A percentile compares a stretch with the other conserved stretches of the same genome.
Conservation (phyloP, 176 grass and related monocot genomes). For the Oryza coarctata region DNA sequence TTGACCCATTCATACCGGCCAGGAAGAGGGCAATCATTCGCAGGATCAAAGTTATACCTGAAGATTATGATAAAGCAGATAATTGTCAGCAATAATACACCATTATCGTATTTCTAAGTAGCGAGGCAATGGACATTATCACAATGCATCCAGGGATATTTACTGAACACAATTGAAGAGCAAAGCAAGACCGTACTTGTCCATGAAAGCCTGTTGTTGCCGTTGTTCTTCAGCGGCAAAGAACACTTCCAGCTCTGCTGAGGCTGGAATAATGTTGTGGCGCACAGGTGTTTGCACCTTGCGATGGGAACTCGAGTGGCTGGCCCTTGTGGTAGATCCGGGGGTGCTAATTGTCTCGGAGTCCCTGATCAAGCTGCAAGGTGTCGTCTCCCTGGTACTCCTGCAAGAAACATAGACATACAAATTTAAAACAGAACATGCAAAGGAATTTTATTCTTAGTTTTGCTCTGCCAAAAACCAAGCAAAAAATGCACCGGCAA, state of each 20-base stretch:
- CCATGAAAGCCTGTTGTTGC: constrained; percentile 47
- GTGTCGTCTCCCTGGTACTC: constrained; percentile 47
- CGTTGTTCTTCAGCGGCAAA: constrained; percentile 30
- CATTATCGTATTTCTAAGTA: not conserved
- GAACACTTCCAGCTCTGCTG: constrained; percentile 45
- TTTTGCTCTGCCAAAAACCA: not conserved
- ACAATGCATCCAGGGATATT: not conserved
- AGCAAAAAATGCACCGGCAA: not conserved
- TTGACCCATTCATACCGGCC: constrained; percentile 65
- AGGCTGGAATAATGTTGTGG: constrained; percentile 14
- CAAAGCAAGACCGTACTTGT: constrained; percentile 41
- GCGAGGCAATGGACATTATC: not conserved
- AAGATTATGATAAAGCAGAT: constrained; percentile 6
- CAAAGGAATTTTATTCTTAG: not conserved
- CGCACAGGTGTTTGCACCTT: constrained; percentile 5
- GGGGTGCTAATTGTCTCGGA: constrained; percentile 27
- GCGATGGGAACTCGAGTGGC: constrained; percentile 9
- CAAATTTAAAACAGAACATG: not conserved
- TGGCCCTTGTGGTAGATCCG: constrained; percentile 44
- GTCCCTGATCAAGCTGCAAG: constrained; percentile 53
- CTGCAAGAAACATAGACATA: constrained; percentile 31
- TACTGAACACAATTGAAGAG: not conserved
- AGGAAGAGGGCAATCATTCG: constrained; percentile 50
- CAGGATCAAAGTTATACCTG: constrained; percentile 72
- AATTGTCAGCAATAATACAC: not conserved